Percentiles rank a stretch among this genome's conserved stretches.
Conservation (phyloP, 805 yeast genomes). For the Wickerhamomyces kurtzmanii region DNA sequence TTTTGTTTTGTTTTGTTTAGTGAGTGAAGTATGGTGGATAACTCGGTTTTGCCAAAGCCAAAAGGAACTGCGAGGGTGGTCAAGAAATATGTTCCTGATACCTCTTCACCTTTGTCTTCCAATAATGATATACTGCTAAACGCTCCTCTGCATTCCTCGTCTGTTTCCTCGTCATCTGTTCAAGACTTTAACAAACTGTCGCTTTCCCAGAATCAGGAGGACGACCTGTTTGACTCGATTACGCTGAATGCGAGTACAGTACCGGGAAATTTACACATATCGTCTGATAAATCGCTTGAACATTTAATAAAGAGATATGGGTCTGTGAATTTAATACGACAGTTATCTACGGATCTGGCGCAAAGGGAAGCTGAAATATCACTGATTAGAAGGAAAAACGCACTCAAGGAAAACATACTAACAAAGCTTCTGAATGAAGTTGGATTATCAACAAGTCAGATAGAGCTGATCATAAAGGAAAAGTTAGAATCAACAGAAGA, state of each 20-base stretch:
- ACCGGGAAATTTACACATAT: slow-evolving; percentile 27
- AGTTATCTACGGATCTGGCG: slow-evolving; percentile 37
- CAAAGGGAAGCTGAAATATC: slow-evolving; percentile 35
- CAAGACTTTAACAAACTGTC: neutral
- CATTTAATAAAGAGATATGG: slow-evolving; percentile 23
- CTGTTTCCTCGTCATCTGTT: slow-evolving; percentile 1
- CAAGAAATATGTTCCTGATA: no score
- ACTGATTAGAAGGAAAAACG: slow-evolving; percentile 22
- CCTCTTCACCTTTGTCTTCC: slow-evolving; percentile 1
- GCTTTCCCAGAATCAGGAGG: neutral
- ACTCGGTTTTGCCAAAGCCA: no score
- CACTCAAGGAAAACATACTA: slow-evolving; percentile 24
- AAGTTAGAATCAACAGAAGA: slow-evolving; percentile 8
- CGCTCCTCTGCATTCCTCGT: slow-evolving; percentile 4
- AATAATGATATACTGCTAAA: neutral
- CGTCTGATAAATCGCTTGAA: slow-evolving; percentile 19
- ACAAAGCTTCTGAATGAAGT: slow-evolving; percentile 23
- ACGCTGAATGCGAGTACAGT: slow-evolving; percentile 7
- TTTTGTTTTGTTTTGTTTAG: no score
- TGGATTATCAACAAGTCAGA: slow-evolving; percentile 25
- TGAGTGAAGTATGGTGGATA: no score
- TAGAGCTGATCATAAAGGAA: slow-evolving; percentile 21
- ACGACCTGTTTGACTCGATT: slow-evolving; percentile 6
- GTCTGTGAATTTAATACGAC: slow-evolving; percentile 27
- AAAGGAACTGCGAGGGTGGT: no score